These are phyloP conservation scores for Hygrophoropsis aurantiaca DNA, from an alignment of 768 basidiomycete species.

Conservation along the genomic window DNA sequence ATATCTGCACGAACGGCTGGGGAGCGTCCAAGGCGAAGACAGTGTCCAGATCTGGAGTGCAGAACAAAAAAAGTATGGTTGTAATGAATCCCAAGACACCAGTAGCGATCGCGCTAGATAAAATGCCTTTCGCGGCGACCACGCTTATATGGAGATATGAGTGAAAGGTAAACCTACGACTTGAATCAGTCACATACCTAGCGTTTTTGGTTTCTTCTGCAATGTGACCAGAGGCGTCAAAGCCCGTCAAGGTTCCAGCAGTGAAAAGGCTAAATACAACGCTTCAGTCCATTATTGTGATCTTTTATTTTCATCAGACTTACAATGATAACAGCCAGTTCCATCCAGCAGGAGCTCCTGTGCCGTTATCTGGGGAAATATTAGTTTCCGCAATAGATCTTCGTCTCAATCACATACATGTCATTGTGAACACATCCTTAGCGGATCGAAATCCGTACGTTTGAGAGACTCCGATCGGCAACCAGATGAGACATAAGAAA, in stretches of 20 bases:
- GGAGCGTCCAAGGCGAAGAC: slow-evolving; percentile 79
- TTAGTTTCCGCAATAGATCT: slow-evolving; percentile 1
- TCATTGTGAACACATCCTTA: slow-evolving; percentile 79
- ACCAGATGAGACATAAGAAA: slow-evolving; percentile 85
- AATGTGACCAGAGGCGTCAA: slow-evolving; percentile 86
- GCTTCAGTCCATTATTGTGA: not conserved
- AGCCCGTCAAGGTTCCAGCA: slow-evolving; percentile 85
- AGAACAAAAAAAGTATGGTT: slow-evolving; percentile 81
- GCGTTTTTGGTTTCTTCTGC: slow-evolving; percentile 90
- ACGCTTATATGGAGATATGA: slow-evolving; percentile 43
- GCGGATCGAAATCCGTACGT: slow-evolving; percentile 89
- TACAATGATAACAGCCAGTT: slow-evolving; percentile 91
- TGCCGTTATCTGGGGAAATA: slow-evolving; percentile 70
- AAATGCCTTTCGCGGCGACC: slow-evolving; percentile 79
- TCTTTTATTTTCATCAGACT: slow-evolving; percentile 19
- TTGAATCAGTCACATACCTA: slow-evolving; percentile 33
- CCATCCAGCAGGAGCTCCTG: slow-evolving; percentile 84
- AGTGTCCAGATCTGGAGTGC: slow-evolving; percentile 74
- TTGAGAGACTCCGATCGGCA: slow-evolving; percentile 85
- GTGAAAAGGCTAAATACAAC: slow-evolving; percentile 65
- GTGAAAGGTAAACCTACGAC: not conserved
- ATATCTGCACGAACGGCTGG: slow-evolving; percentile 90
- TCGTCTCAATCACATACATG: slow-evolving; percentile 49
- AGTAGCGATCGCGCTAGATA: slow-evolving; percentile 75
- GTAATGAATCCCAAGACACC: slow-evolving; percentile 79